phyloP scores from a whole-genome alignment of 108 stramenopile genomes.

The Nitzschia inconspicua region DNA sequence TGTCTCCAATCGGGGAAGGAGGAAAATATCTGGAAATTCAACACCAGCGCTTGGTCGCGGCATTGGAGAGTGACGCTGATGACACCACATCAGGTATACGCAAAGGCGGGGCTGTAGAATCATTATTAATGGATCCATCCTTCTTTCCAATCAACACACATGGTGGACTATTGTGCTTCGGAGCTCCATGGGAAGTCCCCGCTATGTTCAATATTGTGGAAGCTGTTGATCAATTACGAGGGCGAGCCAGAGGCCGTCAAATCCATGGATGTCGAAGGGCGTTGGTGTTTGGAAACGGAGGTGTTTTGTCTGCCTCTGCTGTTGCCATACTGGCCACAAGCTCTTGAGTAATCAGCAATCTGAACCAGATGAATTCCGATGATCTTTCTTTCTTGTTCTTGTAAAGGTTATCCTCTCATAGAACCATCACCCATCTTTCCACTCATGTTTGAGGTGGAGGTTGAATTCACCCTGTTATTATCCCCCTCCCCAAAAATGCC shows the following conservation, averaged over 20 bases:
- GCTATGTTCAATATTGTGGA: constrained; percentile 36
- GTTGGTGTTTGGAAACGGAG: constrained; percentile 48
- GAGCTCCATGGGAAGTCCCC: constrained; percentile 45
- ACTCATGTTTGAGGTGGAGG: no score
- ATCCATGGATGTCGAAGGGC: constrained; percentile 32
- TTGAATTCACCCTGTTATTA: no score
- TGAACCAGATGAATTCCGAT: no score
- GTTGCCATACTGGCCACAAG: constrained; percentile 34
- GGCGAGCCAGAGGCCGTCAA: constrained; percentile 21
- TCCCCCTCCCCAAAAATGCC: no score
- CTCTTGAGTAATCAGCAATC: no score
- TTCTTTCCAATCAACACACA: constrained; percentile 47
- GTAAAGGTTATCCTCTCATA: no score
- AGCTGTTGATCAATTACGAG: constrained; percentile 25
- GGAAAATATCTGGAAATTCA: constrained; percentile 30
- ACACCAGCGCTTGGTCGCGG: constrained; percentile 25
- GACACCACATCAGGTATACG: no score
- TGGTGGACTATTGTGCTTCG: constrained; percentile 41
- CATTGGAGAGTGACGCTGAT: constrained; percentile 7
- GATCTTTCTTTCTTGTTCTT: no score
- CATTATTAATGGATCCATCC: constrained; percentile 10
- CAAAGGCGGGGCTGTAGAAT: neutral
- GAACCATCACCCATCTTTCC: no score
- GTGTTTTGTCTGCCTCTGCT: constrained; percentile 39
- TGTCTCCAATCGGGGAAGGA: constrained; percentile 18